Evolutionary conservation across 331 rosid genomes (phyloP), one percentile per base, ranked within the genome.

Genomic region (Rosa hybrid): DNA sequence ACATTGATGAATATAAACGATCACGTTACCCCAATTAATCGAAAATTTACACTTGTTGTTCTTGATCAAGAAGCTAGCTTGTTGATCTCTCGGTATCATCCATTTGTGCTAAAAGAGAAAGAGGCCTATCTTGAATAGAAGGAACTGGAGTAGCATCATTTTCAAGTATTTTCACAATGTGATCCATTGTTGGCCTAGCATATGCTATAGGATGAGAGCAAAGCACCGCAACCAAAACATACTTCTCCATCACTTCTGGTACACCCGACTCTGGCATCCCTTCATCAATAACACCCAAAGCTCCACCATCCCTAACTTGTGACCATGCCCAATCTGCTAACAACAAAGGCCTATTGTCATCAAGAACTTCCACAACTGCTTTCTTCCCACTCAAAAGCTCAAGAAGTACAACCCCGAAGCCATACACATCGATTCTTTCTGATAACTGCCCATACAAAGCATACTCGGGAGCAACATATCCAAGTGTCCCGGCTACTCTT

Each of bases 111-210:
- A 77, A 53, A 62, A 77, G 78, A 71, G 78, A 53, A 51, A 59
- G 71, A 17, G 85, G 78, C 25, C 78, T 67, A 16, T 39, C 81
- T 11, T 73, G 75, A 45, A 82, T 82, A n/a, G 78, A 23, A 60
- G 70, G 85, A 72, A 77, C 48, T 41, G 81, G 75, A 64, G 13
- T 8, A 39, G 72, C 69, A 63, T 67, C 72, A 77, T 62, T 76
- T 18, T 81, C 85, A 72, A 81, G 39, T 17, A 77, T 49, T 60
- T 81, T 81, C 21, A 81, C 81, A 49, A 81, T 34, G 27, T 81
- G 85, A 2, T 81, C 85, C 85, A 71, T 81, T 60, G 85, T 70
- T 62, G 85, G 85, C 85, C 85, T 76, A 14, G 78, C 81, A 60
- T 69, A 21, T 21, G 73, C 41, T 45, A 81, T 38, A 3, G 85